Base-by-base conservation (phyloP, 2,329 filamentous ascomycete species). In the Venturia aucupariae region DNA sequence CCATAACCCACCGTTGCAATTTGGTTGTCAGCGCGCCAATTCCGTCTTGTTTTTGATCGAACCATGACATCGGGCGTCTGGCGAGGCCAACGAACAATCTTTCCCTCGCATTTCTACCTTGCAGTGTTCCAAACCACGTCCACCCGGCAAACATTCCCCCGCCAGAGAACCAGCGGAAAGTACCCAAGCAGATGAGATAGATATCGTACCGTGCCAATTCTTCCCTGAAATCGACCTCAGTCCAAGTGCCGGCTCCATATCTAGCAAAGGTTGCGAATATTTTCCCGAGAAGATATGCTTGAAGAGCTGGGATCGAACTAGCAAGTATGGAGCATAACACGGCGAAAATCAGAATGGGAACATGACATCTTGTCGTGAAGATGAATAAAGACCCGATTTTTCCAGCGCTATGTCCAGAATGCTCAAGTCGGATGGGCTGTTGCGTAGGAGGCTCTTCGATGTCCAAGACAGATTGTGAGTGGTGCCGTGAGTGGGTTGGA, bases 41-140 rank as follows among this genome's bases (percentile, higher is more conserved):
- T 0, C 92, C 93, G 64, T 90, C 85, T 44, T 84, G 79, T 62
- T 87, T 82, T 22, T 81, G 78, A 72, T 97, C 92, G 71, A 90
- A 96, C 92, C 92, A 97, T 57, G 82, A 80, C 72, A 94, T 84
- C 15, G 93, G 85, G 71, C 87, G 90, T 6, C 78, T 75, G n/a
- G 96, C 72, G 42, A 97, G 77, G 2, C 82, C 82, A 1, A 77
- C 70, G 71, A 96, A 96, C 2, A 94, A 75, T 5, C 76, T 78
- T 19, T 81, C 78, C 5, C 91, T 83, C 7, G 86, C 86, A 59
- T 76, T 83, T 39, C 82, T 83, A 0, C 89, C 90, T 68, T 96
- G 90, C 2, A 90, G 70, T 74, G 97, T 92, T 17, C 92, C 90
- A 73, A 94, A 94, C 0, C 83, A 72, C 38, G 93, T 79, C 86